Conservation (phyloP, 202 grass and related monocot genomes). For the Zizania palustris region DNA sequence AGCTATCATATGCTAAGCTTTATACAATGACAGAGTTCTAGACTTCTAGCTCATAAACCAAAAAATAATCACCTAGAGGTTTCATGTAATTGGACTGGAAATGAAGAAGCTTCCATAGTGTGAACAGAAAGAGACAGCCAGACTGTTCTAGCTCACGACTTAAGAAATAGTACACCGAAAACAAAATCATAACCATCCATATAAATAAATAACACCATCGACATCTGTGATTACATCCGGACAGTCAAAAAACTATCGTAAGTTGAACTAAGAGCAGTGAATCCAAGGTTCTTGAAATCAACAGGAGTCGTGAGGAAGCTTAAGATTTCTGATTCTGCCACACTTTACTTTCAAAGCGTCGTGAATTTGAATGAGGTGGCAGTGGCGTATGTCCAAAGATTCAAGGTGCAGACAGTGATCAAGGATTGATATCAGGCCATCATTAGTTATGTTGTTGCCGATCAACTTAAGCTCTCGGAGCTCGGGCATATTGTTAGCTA, state of each 20-base stretch:
- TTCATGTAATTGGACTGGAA: neutral
- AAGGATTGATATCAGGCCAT: slow-evolving; percentile 62
- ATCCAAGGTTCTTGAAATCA: slow-evolving; percentile 46
- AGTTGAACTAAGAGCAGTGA: slow-evolving; percentile 7
- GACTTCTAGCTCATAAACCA: neutral
- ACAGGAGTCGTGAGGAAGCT: slow-evolving; percentile 57
- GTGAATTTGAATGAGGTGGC: slow-evolving; percentile 55
- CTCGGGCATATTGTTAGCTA: slow-evolving; percentile 65
- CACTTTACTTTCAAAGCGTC: slow-evolving; percentile 45
- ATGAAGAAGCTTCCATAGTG: slow-evolving; percentile 6
- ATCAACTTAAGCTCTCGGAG: slow-evolving; percentile 73
- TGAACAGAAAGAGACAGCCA: neutral
- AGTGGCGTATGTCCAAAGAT: slow-evolving; percentile 59
- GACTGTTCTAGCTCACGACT: neutral
- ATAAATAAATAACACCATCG: slow-evolving; percentile 49
- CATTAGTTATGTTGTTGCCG: slow-evolving; percentile 55
- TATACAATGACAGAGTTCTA: neutral
- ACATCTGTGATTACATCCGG: slow-evolving; percentile 53
- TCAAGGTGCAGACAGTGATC: slow-evolving; percentile 51
- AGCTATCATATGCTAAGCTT: neutral
- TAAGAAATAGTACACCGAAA: neutral
- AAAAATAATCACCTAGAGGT: neutral
- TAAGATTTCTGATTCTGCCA: slow-evolving; percentile 44
- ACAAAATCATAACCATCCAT: slow-evolving; percentile 25
- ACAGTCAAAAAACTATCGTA: slow-evolving; percentile 41